phyloP scores from a whole-genome alignment of 2,329 filamentous ascomycete genomes.

The Cordyceps militaris region DNA sequence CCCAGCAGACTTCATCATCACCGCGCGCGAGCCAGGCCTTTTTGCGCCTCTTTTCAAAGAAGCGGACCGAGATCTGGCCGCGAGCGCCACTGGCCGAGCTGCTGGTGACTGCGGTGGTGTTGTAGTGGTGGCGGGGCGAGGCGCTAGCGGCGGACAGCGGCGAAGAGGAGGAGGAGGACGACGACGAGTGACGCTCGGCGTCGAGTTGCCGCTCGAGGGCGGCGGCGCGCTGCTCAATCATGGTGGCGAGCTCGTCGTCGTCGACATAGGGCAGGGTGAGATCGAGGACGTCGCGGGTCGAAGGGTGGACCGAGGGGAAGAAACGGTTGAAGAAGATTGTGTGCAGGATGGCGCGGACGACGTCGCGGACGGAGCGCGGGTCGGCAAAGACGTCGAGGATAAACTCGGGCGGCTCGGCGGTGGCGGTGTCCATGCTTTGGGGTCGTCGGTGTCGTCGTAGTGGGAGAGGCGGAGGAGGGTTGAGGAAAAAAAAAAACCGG shows the following conservation, averaged over 20 bases:
- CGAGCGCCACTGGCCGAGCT: slow-evolving; percentile 42
- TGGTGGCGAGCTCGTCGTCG: slow-evolving; percentile 83
- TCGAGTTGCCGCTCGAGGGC: slow-evolving; percentile 73
- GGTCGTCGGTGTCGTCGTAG: not conserved
- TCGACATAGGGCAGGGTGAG: slow-evolving; percentile 83
- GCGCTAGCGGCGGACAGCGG: not conserved
- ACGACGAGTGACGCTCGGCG: slow-evolving; percentile 41
- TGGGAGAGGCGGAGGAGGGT: not conserved
- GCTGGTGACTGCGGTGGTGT: slow-evolving; percentile 16
- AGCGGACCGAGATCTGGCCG: slow-evolving; percentile 80
- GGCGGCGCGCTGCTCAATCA: slow-evolving; percentile 82
- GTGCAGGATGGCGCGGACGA: slow-evolving; percentile 89
- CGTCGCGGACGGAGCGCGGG: slow-evolving; percentile 79
- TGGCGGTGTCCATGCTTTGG: slow-evolving; percentile 33
- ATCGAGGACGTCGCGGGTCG: slow-evolving; percentile 82
- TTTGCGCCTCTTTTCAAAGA: slow-evolving; percentile 85
- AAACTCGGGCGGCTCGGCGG: slow-evolving; percentile 65
- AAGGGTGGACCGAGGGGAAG: slow-evolving; percentile 79
- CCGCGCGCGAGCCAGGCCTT: slow-evolving; percentile 73
- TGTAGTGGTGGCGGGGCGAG: not conserved
- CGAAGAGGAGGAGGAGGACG: slow-evolving; percentile 22
- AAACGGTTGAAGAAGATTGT: slow-evolving; percentile 99
- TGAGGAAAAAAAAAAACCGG: not conserved
- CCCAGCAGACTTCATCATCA: slow-evolving; percentile 95
- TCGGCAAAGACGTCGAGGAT: slow-evolving; percentile 92